phyloP scores from a whole-genome alignment of 805 yeast species.

The Candida qinlingensis region DNA sequence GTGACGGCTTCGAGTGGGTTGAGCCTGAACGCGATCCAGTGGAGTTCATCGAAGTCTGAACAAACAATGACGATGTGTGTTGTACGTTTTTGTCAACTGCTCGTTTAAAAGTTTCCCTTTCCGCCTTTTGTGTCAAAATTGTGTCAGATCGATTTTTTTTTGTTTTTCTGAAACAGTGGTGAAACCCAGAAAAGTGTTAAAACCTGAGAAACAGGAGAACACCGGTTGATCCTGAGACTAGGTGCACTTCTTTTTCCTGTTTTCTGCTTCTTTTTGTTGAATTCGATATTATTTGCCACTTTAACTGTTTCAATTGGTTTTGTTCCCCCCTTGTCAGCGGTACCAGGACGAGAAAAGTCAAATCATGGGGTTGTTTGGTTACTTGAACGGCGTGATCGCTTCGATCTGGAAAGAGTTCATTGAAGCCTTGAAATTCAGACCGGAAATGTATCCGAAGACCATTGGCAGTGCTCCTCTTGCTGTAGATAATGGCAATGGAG shows the following conservation, averaged over 20 bases:
- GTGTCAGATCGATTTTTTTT: too few relatives aligned
- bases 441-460: not conserved
- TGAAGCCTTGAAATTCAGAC: not conserved
- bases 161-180: too few relatives aligned
- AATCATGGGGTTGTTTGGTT: not conserved
- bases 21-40: constrained; percentile 12
- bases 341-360: not conserved
- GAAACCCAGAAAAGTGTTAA: too few relatives aligned
- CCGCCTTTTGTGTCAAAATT: too few relatives aligned
- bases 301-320: not conserved
- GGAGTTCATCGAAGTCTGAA: constrained; percentile 4
- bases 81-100: too few relatives aligned
- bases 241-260: too few relatives aligned
- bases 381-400: not conserved
- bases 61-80: too few relatives aligned
- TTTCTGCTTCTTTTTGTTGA: too few relatives aligned
- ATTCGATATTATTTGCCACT: too few relatives aligned
- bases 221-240: too few relatives aligned
- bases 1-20: constrained; percentile 12
- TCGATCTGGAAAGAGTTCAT: constrained; percentile 2
- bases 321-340: not conserved
- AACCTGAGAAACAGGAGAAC: too few relatives aligned
- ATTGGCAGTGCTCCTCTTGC: not conserved
- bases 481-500: not conserved
- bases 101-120: too few relatives aligned